A percentile compares a stretch with the other conserved stretches of the same genome.
phyloP scores from a whole-genome alignment of 2,329 filamentous ascomycete genomes.

The Colletotrichum tropicale region DNA sequence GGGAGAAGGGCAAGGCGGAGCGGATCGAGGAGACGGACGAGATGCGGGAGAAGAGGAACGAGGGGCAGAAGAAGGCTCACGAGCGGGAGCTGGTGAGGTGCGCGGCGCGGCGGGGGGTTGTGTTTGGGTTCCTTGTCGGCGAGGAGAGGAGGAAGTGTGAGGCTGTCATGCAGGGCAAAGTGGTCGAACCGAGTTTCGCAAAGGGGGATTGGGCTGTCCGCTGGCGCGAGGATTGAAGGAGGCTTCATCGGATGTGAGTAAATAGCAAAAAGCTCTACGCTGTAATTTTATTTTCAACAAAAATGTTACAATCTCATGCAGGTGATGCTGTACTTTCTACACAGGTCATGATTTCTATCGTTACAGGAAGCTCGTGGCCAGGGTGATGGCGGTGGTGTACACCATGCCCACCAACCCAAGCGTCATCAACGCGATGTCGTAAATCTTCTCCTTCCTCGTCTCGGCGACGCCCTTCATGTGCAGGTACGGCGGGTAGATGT shows the following conservation, averaged over 20 bases:
- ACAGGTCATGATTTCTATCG: neutral
- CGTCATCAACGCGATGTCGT: slow-evolving; percentile 67
- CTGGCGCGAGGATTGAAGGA: slow-evolving; percentile 51
- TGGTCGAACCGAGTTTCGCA: slow-evolving; percentile 64
- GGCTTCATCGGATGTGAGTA: no score
- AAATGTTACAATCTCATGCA: neutral
- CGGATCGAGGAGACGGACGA: slow-evolving; percentile 55
- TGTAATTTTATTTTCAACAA: neutral
- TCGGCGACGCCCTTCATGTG: slow-evolving; percentile 72
- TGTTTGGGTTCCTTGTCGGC: slow-evolving; percentile 51
- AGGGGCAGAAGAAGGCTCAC: slow-evolving; percentile 48
- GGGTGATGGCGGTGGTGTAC: slow-evolving; percentile 71
- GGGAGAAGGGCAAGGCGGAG: slow-evolving; percentile 60
- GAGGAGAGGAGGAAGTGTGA: slow-evolving; percentile 53
- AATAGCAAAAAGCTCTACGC: neutral
- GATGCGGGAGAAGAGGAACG: slow-evolving; percentile 50
- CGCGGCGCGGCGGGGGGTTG: slow-evolving; percentile 65
- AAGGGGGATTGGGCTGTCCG: slow-evolving; percentile 65
- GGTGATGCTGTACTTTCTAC: neutral
- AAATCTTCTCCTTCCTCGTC: slow-evolving; percentile 55
- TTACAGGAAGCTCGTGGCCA: slow-evolving; percentile 46
- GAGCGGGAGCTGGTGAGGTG: slow-evolving; percentile 64
- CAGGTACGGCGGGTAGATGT: slow-evolving; percentile 76
- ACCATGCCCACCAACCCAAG: slow-evolving; percentile 71
- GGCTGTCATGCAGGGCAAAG: slow-evolving; percentile 61